Conservation (phyloP, 2,329 filamentous ascomycete genomes). For the Trichophyton verrucosum region DNA sequence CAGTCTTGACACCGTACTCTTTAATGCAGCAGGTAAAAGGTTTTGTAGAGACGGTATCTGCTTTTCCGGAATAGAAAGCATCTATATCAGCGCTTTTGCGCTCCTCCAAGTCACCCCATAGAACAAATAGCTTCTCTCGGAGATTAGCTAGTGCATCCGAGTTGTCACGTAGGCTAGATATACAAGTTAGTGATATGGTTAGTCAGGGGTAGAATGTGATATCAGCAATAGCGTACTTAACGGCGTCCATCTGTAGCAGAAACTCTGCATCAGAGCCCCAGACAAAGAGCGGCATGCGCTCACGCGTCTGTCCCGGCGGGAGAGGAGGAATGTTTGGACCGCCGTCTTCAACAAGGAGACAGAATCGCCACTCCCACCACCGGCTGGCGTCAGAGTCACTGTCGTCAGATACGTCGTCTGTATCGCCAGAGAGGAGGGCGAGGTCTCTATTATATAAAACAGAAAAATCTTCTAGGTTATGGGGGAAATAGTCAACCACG, state of each 20-base stretch:
- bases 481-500: constrained; percentile 71
- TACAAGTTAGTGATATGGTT: neutral
- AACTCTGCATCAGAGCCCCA: constrained; percentile 46
- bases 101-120: constrained; percentile 84
- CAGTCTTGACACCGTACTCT: constrained; percentile 49
- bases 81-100: constrained; percentile 37
- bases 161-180: constrained; percentile 46
- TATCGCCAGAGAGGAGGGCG: constrained; percentile 35
- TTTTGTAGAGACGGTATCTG: constrained; percentile 36
- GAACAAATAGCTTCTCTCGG: constrained; percentile 56
- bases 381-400: constrained; percentile 12
- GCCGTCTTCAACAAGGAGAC: constrained; percentile 63
- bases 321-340: constrained; percentile 20
- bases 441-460: constrained; percentile 38
- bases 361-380: constrained; percentile 75
- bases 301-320: constrained; percentile 23
- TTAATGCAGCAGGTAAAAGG: constrained; percentile 59
- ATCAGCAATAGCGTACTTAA: constrained; percentile 34
- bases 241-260: constrained; percentile 44
- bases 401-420: constrained; percentile 19
- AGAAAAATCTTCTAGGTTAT: constrained; percentile 58
- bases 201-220: neutral
- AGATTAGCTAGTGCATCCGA: constrained; percentile 40
- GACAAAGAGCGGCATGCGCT: constrained; percentile 56
- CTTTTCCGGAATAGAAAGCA: constrained; percentile 11